Evolutionary conservation across 345 rosid genomes (phyloP), one percentile per base, ranked within the genome.

Genomic region (Dipteronia dyeriana): DNA sequence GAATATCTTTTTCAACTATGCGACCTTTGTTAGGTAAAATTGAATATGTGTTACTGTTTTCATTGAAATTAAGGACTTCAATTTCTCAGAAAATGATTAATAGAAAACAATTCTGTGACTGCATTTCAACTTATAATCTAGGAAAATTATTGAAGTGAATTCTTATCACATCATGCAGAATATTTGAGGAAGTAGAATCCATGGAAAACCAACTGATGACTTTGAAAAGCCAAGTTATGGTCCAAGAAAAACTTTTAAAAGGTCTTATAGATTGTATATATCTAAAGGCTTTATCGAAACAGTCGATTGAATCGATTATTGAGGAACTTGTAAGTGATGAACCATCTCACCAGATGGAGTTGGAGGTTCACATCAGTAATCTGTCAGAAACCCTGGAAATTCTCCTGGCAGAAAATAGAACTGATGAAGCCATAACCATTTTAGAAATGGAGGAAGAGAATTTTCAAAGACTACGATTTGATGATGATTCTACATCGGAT

Each of bases 11-110:
- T 63, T 83, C 54, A 85, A 86, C 71, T 88, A 83, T 79, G 76
- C 85, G 0, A 75, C 86, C 47, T 89, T 91, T 73, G 59, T 87
- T 43, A 88, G 91, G 95, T 88, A 84, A 20, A 22, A n/a, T 20
- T 59, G 63, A 59, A 59, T 57, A 1, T 8, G 10, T 59, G 12
- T 59, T 19, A 47, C 12, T 9, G 53, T 70, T 20, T 26, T 60
- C 20, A 31, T 23, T 34, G 22, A 68, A 64, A 23, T 65, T 19
- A 19, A n/a, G 23, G 61, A 56, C n/a, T 56, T 56, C 10, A 20
- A 56, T 56, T 59, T 4, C 5, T 62, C 16, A 62, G 45, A 41
- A 34, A 45, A 45, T 45, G 49, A 10, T 2, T 9, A 45, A 45
- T 45, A 45, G 13, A 10, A 45, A 45, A 45, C 49, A 45, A 45